phyloP scores from a whole-genome alignment of 768 basidiomycete species.

The Lactifluus rugatus region DNA sequence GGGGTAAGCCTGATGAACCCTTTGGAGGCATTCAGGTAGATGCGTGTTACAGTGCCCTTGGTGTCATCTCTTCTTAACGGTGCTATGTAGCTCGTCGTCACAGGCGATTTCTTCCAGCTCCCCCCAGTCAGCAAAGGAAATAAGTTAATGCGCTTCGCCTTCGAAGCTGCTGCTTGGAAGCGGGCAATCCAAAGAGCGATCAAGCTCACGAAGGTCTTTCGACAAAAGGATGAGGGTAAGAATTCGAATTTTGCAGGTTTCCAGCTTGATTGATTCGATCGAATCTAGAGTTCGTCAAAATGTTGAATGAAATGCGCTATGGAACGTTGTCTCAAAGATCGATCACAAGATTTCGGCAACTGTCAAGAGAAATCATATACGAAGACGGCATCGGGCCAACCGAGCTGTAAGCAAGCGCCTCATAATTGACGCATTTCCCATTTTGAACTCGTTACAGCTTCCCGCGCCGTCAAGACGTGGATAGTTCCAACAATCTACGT shows the following conservation, averaged over 20 bases:
- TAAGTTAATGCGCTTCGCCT: slow-evolving; percentile 71
- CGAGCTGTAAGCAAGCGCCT: slow-evolving; percentile 57
- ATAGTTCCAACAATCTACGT: slow-evolving; percentile 65
- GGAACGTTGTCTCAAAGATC: slow-evolving; percentile 59
- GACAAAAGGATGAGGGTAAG: slow-evolving; percentile 82
- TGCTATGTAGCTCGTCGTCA: slow-evolving; percentile 62
- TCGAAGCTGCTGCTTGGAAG: slow-evolving; percentile 77
- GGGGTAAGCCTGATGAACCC: slow-evolving; percentile 47
- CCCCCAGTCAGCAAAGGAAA: slow-evolving; percentile 74
- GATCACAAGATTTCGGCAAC: slow-evolving; percentile 54
- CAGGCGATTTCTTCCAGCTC: slow-evolving; percentile 97
- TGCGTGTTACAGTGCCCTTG: not conserved
- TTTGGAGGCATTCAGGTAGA: slow-evolving; percentile 91
- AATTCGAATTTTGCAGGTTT: slow-evolving; percentile 19
- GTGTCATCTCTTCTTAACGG: not conserved
- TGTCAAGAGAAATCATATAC: slow-evolving; percentile 66
- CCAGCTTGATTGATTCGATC: slow-evolving; percentile 1
- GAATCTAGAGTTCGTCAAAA: slow-evolving; percentile 73
- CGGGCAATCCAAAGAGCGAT: slow-evolving; percentile 69
- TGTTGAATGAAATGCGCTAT: slow-evolving; percentile 98
- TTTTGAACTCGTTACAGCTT: slow-evolving; percentile 42
- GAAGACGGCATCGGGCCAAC: slow-evolving; percentile 81
- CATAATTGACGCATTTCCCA: not conserved
- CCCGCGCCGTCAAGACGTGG: slow-evolving; percentile 87
- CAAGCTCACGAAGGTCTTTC: slow-evolving; percentile 91